Conservation (phyloP, 139 green algal species). For the Tetraselmis chui region DNA sequence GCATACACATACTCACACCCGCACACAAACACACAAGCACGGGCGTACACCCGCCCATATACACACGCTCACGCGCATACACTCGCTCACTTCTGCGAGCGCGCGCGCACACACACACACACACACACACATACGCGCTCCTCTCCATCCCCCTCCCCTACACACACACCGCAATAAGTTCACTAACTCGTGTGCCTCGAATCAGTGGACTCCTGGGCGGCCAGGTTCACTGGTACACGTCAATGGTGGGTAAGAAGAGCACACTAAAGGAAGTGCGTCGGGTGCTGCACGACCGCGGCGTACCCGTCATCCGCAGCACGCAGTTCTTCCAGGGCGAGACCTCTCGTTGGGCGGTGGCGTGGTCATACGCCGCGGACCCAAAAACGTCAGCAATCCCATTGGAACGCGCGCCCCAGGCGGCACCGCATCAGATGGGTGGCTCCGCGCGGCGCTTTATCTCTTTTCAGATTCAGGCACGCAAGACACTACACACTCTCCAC, state of each 20-base stretch:
- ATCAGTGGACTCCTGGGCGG: too few species aligned
- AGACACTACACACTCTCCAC: neutral
- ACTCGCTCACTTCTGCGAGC: too few species aligned
- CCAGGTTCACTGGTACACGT: slow-evolving; percentile 65
- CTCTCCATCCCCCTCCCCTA: neutral
- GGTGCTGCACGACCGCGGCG: slow-evolving; percentile 43
- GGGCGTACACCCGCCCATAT: too few species aligned
- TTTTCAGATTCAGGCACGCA: neutral
- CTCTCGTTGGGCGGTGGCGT: slow-evolving; percentile 77
- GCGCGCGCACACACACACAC: too few species aligned
- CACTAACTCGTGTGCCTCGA: too few species aligned
- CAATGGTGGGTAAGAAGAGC: slow-evolving; percentile 82
- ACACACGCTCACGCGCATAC: too few species aligned
- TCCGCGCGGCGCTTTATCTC: neutral
- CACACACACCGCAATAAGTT: too few species aligned
- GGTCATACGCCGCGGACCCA: slow-evolving; percentile 63
- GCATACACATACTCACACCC: too few species aligned
- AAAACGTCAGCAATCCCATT: slow-evolving; percentile 43
- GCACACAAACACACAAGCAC: too few species aligned
- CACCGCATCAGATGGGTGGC: neutral
- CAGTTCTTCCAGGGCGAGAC: slow-evolving; percentile 83
- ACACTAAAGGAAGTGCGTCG: slow-evolving; percentile 47
- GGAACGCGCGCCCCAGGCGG: neutral
- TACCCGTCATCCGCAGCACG: slow-evolving; percentile 61
- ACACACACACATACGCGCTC: too few species aligned